These are phyloP conservation scores for Diplodia intermedia DNA, from an alignment of 2,329 filamentous ascomycete species.

Conservation along the genomic window DNA sequence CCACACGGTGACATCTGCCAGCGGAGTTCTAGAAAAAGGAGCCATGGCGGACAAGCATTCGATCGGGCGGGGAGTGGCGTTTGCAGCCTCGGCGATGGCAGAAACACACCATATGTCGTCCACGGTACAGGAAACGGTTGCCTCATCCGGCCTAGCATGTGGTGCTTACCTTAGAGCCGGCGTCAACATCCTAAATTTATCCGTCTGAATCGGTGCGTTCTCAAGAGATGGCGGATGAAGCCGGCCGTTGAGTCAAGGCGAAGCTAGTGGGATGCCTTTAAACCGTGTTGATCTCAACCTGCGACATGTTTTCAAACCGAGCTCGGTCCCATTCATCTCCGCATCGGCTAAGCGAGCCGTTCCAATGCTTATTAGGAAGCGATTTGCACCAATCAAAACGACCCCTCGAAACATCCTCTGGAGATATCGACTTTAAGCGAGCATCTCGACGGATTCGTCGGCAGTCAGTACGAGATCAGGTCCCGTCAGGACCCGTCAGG, in stretches of 20 bases:
- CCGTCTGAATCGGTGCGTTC: not conserved
- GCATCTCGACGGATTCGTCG: not conserved
- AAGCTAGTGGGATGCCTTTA: constrained; percentile 1
- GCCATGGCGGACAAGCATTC: not conserved
- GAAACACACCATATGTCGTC: not conserved
- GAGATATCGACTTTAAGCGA: not conserved
- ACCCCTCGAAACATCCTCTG: constrained; percentile 16
- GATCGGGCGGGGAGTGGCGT: not conserved
- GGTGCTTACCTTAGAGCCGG: not conserved
- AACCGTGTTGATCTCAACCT: constrained; percentile 3
- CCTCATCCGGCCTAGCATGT: not conserved
- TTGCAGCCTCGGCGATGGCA: not conserved
- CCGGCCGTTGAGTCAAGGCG: too few species aligned
- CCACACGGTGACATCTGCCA: not conserved
- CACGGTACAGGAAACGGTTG: not conserved
- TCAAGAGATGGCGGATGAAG: too few species aligned
- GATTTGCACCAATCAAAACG: constrained; percentile 23
- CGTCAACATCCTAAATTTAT: not conserved
- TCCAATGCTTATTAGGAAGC: constrained; percentile 22
- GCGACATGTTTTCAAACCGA: not conserved
- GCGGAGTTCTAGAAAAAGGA: not conserved
- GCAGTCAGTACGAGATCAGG: not conserved
- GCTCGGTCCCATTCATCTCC: not conserved
- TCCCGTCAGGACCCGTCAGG: not conserved
- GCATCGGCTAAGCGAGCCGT: constrained; percentile 6